Base-by-base conservation (phyloP, 2,329 filamentous ascomycete genomes). In the Cladosporium velox region DNA sequence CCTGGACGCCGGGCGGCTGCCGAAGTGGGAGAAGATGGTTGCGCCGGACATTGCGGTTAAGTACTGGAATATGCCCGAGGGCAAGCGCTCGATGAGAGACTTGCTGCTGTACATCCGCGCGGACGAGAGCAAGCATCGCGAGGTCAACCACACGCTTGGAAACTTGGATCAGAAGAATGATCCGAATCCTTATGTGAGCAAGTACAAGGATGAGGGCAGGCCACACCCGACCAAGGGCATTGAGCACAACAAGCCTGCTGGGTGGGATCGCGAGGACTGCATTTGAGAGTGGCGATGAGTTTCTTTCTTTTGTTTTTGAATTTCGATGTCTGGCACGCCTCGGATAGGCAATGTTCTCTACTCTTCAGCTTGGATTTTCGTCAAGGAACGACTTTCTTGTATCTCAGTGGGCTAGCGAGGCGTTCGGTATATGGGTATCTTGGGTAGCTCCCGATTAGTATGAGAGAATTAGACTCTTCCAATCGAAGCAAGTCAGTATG, bases 11-110 rank as follows among this genome's bases (percentile, higher is more conserved):
- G 94, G 94, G n/a, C 86, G 87, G 66, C 82, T 97, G 15, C 93
- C 93, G 0, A 88, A 88, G 72, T 99, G 95, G 93, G 83, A 87
- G 30, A 85, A 88, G 8, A 89, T 96, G 74, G 73, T 85, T 63
- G 92, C 95, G 2, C 95, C 95, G 0, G 91, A 96, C 67, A 93
- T 99, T 70, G 95, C 95, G 0, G 80, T 97, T 59, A 85, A 88
- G 70, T 99, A 99, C 80, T 99, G 93, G 92, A 88, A 91, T 51
- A 97, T 99, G 88, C 93, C 93, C 0, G 90, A 97, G 77, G 90
- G 88, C 2, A 83, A 90, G 66, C 86, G 89, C 30, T 91, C 88
- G 1, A 97, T 99, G 91, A 87, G 85, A 72, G 92, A 98, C 74
- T 79, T 98, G 68, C 84, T 98, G 62, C 81, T 95, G 60, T 97